phyloP scores from a whole-genome alignment of 225 moss, liverwort and hornwort genomes.

The Polytrichum commune region DNA sequence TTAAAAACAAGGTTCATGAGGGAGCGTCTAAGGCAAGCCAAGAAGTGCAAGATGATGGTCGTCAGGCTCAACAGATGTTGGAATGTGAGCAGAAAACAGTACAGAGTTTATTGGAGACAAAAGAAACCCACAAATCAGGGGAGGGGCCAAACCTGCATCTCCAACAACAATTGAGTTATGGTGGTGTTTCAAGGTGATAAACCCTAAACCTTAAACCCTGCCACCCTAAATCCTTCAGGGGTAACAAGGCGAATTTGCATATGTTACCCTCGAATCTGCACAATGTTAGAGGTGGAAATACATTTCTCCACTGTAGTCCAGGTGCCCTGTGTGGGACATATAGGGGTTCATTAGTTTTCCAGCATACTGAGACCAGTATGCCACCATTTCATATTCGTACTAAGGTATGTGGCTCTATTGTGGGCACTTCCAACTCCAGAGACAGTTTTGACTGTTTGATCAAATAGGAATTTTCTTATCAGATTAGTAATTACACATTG shows the following conservation, averaged over 20 bases:
- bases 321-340: neutral
- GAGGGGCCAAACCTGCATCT: constrained; percentile 3
- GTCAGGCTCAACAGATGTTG: constrained; percentile 12
- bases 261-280: too few relatives aligned
- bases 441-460: too few relatives aligned
- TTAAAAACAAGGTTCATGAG: constrained; percentile 4
- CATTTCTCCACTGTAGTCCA: too few relatives aligned
- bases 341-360: neutral
- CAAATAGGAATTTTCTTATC: too few relatives aligned
- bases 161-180: neutral
- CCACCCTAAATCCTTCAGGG: neutral
- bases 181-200: constrained; percentile 5
- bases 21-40: constrained; percentile 14
- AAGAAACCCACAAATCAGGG: constrained; percentile 2
- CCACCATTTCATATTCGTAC: too few relatives aligned
- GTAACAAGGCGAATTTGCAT: too few relatives aligned
- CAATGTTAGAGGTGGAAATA: too few relatives aligned
- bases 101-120: constrained; percentile 12
- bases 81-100: constrained; percentile 13
- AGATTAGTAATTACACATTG: too few relatives aligned
- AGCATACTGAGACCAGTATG: neutral
- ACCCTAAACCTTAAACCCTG: neutral
- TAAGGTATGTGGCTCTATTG: too few relatives aligned
- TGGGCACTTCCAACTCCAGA: too few relatives aligned
- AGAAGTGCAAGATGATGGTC: neutral